Conservation (phyloP, 352 stramenopile genomes). For the Phytopythium kandeliae region DNA sequence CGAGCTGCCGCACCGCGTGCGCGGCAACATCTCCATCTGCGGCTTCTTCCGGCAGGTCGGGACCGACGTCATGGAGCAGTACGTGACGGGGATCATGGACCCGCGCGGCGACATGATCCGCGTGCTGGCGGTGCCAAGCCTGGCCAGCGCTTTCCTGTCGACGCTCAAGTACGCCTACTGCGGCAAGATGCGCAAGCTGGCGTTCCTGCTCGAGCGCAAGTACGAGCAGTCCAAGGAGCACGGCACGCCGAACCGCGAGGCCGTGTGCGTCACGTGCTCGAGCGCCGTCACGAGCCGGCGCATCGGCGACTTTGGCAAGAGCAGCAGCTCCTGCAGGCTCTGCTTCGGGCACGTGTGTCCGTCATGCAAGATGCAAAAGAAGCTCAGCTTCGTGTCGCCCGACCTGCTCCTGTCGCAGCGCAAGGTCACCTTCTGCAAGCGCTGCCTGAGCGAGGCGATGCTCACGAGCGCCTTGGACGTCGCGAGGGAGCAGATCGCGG, state of each 20-base stretch:
- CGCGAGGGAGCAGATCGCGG: conserved; percentile 17
- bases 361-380: conserved; percentile 18
- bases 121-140: conserved; percentile 15
- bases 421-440: conserved; percentile 27
- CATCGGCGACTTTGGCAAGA: conserved; percentile 16
- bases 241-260: conserved; percentile 15
- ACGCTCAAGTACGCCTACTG: conserved; percentile 26
- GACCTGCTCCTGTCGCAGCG: conserved; percentile 18
- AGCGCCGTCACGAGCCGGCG: conserved; percentile 10
- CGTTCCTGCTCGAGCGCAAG: conserved; percentile 33
- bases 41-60: conserved; percentile 39
- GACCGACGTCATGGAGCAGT: conserved; percentile 38
- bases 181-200: conserved; percentile 48
- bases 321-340: conserved; percentile 14
- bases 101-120: conserved; percentile 25
- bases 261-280: conserved; percentile 22
- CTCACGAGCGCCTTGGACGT: conserved; percentile 14
- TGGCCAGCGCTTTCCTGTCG: conserved; percentile 17
- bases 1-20: conserved; percentile 37
- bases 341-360: conserved; percentile 20
- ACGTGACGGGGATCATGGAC: conserved; percentile 29
- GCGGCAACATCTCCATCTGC: conserved; percentile 28
- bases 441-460: conserved; percentile 23
- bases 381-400: conserved; percentile 21
- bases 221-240: conserved; percentile 11